These are phyloP conservation scores for Taphrina confusa DNA, from an alignment of 1,139 yeast species.

Conservation along the genomic window DNA sequence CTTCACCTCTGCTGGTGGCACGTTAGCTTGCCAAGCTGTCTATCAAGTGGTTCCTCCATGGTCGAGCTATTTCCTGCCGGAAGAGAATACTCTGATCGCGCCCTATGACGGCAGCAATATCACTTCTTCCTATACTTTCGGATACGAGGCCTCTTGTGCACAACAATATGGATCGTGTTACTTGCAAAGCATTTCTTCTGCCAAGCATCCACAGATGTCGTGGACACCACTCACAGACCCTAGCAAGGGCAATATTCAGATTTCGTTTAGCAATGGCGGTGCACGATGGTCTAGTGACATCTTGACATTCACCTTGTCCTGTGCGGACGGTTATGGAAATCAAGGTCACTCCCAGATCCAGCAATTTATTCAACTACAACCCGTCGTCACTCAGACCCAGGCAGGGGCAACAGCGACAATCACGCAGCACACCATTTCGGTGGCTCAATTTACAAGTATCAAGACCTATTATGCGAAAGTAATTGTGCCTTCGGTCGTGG, in stretches of 20 bases:
- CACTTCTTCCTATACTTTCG: not conserved
- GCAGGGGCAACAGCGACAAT: not conserved
- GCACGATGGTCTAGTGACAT: not conserved
- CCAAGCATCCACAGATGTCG: not conserved
- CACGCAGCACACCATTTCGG: not conserved
- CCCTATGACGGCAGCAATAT: slow-evolving; percentile 2
- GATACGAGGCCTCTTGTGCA: not conserved
- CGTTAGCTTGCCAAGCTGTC: not conserved
- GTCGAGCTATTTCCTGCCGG: not conserved
- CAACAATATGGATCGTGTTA: slow-evolving; percentile 6
- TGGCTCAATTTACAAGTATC: slow-evolving; percentile 1
- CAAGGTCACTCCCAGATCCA: not conserved
- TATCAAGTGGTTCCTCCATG: not conserved
- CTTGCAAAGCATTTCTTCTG: not conserved
- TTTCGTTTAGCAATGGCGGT: not conserved
- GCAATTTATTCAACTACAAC: not conserved
- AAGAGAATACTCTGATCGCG: not conserved
- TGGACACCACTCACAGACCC: not conserved
- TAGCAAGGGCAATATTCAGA: not conserved
- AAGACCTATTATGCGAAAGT: not conserved
- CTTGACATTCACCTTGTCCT: not conserved
- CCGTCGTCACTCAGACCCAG: not conserved
- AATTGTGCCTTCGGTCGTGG: not conserved
- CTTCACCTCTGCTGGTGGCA: not conserved
- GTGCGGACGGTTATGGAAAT: slow-evolving; percentile 2